Percentiles rank a stretch among this genome's conserved stretches.
These are phyloP conservation scores for Hypoxylon sp. DNA, from an alignment of 2,329 filamentous ascomycete species.

Conservation along the genomic window DNA sequence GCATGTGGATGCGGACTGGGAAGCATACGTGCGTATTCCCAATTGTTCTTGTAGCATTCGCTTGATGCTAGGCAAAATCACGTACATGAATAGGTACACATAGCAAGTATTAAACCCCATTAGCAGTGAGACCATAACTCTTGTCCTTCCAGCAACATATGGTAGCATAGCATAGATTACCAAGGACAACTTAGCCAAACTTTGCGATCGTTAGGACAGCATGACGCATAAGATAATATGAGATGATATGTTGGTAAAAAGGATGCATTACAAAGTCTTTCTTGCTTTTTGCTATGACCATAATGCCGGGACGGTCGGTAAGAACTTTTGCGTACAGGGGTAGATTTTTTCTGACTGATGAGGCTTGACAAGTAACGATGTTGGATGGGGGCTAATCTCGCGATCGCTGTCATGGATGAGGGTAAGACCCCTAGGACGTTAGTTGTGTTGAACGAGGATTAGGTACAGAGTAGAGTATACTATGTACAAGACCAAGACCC, in stretches of 20 bases:
- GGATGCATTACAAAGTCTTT: conserved; percentile 21
- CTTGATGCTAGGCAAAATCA: conserved; percentile 26
- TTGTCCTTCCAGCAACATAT: conserved; percentile 23
- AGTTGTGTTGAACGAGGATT: too few relatives aligned
- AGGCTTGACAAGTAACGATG: conserved; percentile 36
- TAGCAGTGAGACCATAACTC: conserved; percentile 21
- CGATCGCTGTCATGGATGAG: conserved; percentile 41
- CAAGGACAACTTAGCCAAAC: conserved; percentile 28
- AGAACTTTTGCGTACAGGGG: conserved; percentile 33
- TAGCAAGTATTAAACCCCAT: conserved; percentile 14
- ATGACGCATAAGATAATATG: conserved; percentile 31
- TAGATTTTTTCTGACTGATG: conserved; percentile 11
- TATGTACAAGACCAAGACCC: neutral
- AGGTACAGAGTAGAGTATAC: too few relatives aligned
- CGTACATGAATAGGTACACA: conserved; percentile 28
- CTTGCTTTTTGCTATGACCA: conserved; percentile 33
- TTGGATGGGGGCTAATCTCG: conserved; percentile 41
- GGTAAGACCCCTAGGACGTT: conserved; percentile 10
- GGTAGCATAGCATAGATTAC: conserved; percentile 41
- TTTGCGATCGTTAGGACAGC: conserved; percentile 30
- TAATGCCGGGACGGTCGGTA: conserved; percentile 39
- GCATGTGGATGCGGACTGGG: conserved; percentile 9
- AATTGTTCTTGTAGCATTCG: conserved; percentile 14
- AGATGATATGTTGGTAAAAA: conserved; percentile 24
- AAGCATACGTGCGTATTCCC: conserved; percentile 21